Base-by-base conservation (phyloP, 768 basidiomycete genomes). In the Leccinum truebloodii region DNA sequence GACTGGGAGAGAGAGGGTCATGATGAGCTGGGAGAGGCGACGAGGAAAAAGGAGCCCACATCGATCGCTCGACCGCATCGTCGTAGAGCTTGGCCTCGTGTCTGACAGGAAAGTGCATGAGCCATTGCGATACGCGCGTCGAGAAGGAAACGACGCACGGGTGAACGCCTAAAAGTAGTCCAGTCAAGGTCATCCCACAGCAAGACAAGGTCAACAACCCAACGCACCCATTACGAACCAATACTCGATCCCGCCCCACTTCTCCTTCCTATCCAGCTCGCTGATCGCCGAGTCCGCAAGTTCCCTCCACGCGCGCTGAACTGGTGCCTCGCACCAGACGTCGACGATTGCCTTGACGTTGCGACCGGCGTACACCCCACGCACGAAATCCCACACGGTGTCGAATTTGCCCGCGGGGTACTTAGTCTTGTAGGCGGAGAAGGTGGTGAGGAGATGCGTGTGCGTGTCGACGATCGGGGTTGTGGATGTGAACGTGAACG, bases 271-370 rank as follows among this genome's bases (percentile, higher is more conserved):
- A 53, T 82, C 81, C 56, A 83, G 78, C 32, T 73, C 71, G 0
- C 76, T 79, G 58, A 87, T 30, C 3, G 89, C 89, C 1, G 86
- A 84, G 71, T 92, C 88, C 1, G 92, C 92, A 49, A 90, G 77
- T 61, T 87, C 87, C 65, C 77, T 83, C 90, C 90, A 93, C 1
- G 56, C 61, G 35, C 63, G 75, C 60, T 76, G 77, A 13, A 91
- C 84, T 0, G 92, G 89, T 0, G 88, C 89, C 67, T 94, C 93
- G 64, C 93, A 95, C 88, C 90, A 95, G 2, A 95, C 93, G 65
- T 95, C 93, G 10, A 94, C 85, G 56, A 94, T 80, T 6, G 86
- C 81, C 55, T 83, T 76, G 4, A 93, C 84, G 41, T 80, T 80
- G 28, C 81, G 81, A 10, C 75, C 83, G 1, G 68, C 72, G 66